Base-by-base conservation (phyloP, 345 rosid species). In the Murraya paniculata region DNA sequence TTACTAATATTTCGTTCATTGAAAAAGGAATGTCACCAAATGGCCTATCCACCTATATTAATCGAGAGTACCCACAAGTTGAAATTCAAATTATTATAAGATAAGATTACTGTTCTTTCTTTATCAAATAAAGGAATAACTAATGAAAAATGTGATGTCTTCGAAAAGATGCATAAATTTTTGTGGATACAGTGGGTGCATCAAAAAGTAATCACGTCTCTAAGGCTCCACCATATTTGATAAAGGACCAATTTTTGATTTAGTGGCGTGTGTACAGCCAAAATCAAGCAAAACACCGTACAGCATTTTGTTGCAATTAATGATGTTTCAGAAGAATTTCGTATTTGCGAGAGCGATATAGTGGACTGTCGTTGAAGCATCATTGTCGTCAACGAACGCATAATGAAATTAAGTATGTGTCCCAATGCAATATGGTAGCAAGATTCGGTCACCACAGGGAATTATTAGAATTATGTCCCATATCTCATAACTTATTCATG, bases 301-400 rank as follows among this genome's bases (percentile, higher is more conserved):
- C 38, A 14, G 16, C 57, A 53, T 53, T 53, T 53, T 53, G 67
- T 30, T 62, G 38, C 9, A 62, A 6, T 53, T 62, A 27, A 33
- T 10, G 21, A 21, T 35, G 7, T 65, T 18, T 35, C n/a, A 36
- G 70, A 36, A 9, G 64, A 59, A 9, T 59, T 59, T 65, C 48
- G 3, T 4, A 36, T 14, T 22, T 9, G 8, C 10, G 2, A 8
- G 18, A 22, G 39, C 50, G 18, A 13, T 45, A 45, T 45, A 45
- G 50, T 45, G 50, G 50, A 45, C 21, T 6, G 33, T 25, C 27
- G 35, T 45, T 28, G 16, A 45, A 57, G 13, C 13, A 57, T 36
- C 13, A 18, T 41, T 82, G 82, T 75, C 81, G 77, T 79, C 79
- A 53, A 28, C 31, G 33, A 77, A 72, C 4, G 59, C 45, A 39